Conservation (phyloP, 1,284 basidiomycete species). For the Nidula niveotomentosa region DNA sequence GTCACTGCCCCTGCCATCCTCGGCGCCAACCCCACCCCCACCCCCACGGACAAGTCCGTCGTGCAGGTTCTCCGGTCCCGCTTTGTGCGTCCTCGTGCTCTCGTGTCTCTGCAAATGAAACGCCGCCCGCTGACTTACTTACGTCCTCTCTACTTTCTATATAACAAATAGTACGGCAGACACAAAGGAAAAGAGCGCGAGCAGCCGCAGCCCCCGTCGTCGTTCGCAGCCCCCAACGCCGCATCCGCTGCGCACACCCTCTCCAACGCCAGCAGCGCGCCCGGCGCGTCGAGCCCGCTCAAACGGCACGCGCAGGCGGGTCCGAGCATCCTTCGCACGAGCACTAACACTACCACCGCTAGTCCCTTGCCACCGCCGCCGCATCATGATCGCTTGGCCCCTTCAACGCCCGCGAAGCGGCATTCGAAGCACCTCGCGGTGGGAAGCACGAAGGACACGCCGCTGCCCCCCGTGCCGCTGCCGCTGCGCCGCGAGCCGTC, state of each 20-base stretch:
- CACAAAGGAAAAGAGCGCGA: conserved; percentile 63
- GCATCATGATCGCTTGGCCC: conserved; percentile 10
- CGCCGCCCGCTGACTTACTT: conserved; percentile 6
- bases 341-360: conserved; percentile 3
- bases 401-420: conserved; percentile 18
- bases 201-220: conserved; percentile 23
- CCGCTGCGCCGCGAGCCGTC: conserved; percentile 13
- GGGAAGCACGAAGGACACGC: neutral
- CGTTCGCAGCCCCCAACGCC: conserved; percentile 29
- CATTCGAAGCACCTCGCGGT: neutral
- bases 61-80: conserved; percentile 70
- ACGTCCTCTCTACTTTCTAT: conserved; percentile 2
- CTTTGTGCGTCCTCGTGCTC: conserved; percentile 51
- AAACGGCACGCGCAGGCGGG: conserved; percentile 8
- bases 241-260: conserved; percentile 37
- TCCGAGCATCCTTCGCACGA: conserved; percentile 14
- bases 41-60: conserved; percentile 41
- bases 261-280: conserved; percentile 21
- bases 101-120: conserved; percentile 8
- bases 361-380: too few species aligned
- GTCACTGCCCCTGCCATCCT: conserved; percentile 17
- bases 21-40: conserved; percentile 17
- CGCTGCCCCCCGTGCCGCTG: neutral
- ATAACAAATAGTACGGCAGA: conserved; percentile 59
- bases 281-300: conserved; percentile 27